Conservation (phyloP, 495 filamentous ascomycete species). For the Parathielavia appendiculata region DNA sequence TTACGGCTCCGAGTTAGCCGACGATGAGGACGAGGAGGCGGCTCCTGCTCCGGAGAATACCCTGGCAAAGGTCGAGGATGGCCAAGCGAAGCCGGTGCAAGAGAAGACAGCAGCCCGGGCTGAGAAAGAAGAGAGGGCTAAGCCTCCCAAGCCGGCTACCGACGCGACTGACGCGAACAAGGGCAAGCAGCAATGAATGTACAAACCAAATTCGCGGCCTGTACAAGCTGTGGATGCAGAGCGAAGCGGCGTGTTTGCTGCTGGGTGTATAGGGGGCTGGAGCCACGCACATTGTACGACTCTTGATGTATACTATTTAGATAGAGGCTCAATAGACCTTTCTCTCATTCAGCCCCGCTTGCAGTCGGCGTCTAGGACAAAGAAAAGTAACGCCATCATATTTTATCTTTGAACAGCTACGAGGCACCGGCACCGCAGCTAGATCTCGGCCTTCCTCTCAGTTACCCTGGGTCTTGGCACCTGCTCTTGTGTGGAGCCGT, state of each 20-base stretch:
- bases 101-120: slow-evolving; percentile 11
- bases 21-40: slow-evolving; percentile 59
- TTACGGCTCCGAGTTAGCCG: slow-evolving; percentile 85
- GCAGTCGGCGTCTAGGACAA: neutral
- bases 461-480: neutral
- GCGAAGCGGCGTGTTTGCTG: neutral
- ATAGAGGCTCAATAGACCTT: slow-evolving; percentile 15
- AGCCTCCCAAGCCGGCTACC: slow-evolving; percentile 19
- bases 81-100: neutral
- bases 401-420: no score
- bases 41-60: slow-evolving; percentile 12
- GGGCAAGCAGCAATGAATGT: slow-evolving; percentile 22
- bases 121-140: slow-evolving; percentile 11
- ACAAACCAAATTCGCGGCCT: neutral
- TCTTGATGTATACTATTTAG: slow-evolving; percentile 21
- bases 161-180: slow-evolving; percentile 31
- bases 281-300: slow-evolving; percentile 16
- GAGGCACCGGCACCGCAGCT: no score
- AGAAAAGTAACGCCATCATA: no score
- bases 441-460: neutral
- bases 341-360: neutral
- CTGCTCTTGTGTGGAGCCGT: slow-evolving; percentile 24
- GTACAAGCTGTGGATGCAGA: slow-evolving; percentile 1
- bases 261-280: neutral
- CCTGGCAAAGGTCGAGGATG: neutral